These are phyloP conservation scores for Solanum clarkiae DNA, from an alignment of 257 asterid genomes.

Conservation along the genomic window DNA sequence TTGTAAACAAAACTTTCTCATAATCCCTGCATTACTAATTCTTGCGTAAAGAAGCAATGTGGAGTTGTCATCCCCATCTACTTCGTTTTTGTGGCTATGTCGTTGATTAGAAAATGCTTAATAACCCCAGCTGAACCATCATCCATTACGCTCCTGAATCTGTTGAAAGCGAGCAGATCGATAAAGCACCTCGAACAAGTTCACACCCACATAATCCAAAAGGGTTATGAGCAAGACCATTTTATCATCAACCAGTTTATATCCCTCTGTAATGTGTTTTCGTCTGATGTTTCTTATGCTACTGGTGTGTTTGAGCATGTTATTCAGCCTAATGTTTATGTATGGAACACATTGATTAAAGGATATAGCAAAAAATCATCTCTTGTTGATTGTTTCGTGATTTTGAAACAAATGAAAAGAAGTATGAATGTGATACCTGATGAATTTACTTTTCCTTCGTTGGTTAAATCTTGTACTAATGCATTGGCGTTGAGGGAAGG, in stretches of 20 bases:
- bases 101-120: background rate
- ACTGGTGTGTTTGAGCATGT: constrained; percentile 38
- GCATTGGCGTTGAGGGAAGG: constrained; percentile 46
- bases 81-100: background rate
- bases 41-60: background rate
- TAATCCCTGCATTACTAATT: background rate
- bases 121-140: constrained; percentile 1
- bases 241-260: constrained; percentile 36
- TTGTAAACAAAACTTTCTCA: background rate
- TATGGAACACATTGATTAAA: constrained; percentile 55
- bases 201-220: constrained; percentile 37
- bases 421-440: constrained; percentile 28
- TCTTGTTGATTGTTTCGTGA: constrained; percentile 16
- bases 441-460: constrained; percentile 46
- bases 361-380: constrained; percentile 26
- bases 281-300: constrained; percentile 24
- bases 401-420: constrained; percentile 34
- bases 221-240: constrained; percentile 60
- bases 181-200: constrained; percentile 28
- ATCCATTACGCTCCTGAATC: constrained; percentile 10
- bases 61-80: background rate
- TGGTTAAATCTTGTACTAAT: constrained; percentile 42
- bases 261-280: constrained; percentile 25
- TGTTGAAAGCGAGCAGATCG: constrained; percentile 34
- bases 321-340: constrained; percentile 33